Conservation (phyloP, 352 stramenopile genomes). For the Aphanomyces euteiches region DNA sequence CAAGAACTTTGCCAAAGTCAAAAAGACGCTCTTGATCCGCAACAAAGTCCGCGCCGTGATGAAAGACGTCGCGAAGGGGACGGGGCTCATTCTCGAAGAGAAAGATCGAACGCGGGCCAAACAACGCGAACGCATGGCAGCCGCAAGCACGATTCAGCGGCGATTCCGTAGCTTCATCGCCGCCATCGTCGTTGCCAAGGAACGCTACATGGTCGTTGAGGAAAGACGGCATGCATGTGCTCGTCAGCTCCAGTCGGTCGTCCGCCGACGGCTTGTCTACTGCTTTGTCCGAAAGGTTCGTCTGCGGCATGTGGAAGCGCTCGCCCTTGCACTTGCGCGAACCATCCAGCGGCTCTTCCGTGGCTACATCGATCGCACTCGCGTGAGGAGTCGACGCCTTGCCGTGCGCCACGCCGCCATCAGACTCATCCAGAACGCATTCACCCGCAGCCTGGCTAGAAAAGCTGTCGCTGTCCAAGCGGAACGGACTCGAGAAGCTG, state of each 20-base stretch:
- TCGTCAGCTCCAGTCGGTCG: slow-evolving; percentile 40
- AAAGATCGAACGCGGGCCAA: slow-evolving; percentile 45
- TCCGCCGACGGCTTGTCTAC: slow-evolving; percentile 37
- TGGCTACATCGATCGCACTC: slow-evolving; percentile 49
- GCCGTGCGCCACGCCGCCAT: slow-evolving; percentile 36
- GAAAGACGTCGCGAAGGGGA: slow-evolving; percentile 57
- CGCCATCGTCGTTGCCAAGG: slow-evolving; percentile 35
- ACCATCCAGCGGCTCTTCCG: slow-evolving; percentile 39
- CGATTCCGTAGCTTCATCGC: slow-evolving; percentile 40
- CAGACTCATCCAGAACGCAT: slow-evolving; percentile 43
- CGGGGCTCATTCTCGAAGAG: slow-evolving; percentile 57
- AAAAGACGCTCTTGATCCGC: slow-evolving; percentile 52
- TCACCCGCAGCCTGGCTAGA: slow-evolving; percentile 35
- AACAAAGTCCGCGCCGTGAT: slow-evolving; percentile 61
- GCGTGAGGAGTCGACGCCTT: slow-evolving; percentile 40
- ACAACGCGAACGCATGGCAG: slow-evolving; percentile 32
- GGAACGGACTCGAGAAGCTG: background rate
- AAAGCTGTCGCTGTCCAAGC: slow-evolving; percentile 37
- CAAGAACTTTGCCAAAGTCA: slow-evolving; percentile 44
- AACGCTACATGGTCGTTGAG: slow-evolving; percentile 33
- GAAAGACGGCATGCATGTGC: slow-evolving; percentile 34
- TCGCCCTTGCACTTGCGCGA: slow-evolving; percentile 34
- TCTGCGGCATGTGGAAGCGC: slow-evolving; percentile 33
- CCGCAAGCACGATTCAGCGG: slow-evolving; percentile 41
- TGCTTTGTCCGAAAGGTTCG: slow-evolving; percentile 36